Evolutionary conservation across 1,139 yeast genomes (phyloP), one percentile per base, ranked within the genome.

Genomic region (Magnusiomyces ingens): DNA sequence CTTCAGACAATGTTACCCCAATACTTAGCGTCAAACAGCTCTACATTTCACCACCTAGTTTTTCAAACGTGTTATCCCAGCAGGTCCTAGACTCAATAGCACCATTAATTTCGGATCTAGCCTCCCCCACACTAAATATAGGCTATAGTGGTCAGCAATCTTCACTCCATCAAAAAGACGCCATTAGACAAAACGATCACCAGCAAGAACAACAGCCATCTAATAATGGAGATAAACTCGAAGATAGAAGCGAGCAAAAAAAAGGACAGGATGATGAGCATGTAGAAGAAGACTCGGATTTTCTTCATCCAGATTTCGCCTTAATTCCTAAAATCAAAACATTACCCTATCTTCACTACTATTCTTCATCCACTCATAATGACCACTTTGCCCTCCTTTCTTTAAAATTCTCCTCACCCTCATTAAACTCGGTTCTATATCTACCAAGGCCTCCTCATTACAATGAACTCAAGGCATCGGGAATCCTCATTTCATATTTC

Each of bases 11-110:
- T 17, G 41, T 47, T 45, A 42, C 45, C 17, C 49, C 61, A 2
- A 66, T 62, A 45, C 53, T 68, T 35, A 58, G 52, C 19, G 61
- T 70, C 53, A 67, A 66, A 48, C 74, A 69, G 55, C 60, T 70
- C 5, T 66, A 73, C 63, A 53, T 72, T 3, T 67, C 71, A 50
- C 64, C 65, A 10, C 62, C 66, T 8, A 54, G 54, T 22, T 57
- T 60, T 52, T 50, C 55, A 18, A 41, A 50, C 48, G 54, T 49
- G 5, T 21, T 51, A 2, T 40, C 53, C 5, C 44, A 29, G 2
- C 47, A 51, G 11, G 36, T 51, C 37, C 18, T 57, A 4, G 47
- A 46, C 13, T 52, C 55, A n/a, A 37, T 49, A 42, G 41, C 19
- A 12, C 54, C 52, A 44, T 58, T 56, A 42, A 42, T 55, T 15